phyloP scores from a whole-genome alignment of 2,329 filamentous ascomycete species.

The Cyphellophora europaea region DNA sequence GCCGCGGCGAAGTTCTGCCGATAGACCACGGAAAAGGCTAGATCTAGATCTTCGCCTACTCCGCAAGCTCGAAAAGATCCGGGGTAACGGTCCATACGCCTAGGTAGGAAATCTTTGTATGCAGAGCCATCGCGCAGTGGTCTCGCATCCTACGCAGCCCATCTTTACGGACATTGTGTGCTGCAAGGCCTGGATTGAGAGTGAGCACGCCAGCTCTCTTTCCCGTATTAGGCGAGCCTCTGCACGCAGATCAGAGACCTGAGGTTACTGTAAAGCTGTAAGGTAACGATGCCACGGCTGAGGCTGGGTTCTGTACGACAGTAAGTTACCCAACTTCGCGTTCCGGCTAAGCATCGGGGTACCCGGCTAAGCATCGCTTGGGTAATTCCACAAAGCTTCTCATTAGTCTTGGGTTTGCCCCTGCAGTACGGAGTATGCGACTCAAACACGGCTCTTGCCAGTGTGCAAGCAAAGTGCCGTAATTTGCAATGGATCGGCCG shows the following conservation, averaged over 20 bases:
- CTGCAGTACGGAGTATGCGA: slow-evolving; percentile 1
- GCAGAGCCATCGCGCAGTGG: slow-evolving; percentile 1
- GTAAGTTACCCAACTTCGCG: slow-evolving; percentile 1
- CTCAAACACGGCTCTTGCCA: background rate
- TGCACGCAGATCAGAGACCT: background rate
- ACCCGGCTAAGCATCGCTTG: slow-evolving; percentile 3
- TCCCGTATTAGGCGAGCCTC: slow-evolving; percentile 1
- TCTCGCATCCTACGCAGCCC: slow-evolving; percentile 2
- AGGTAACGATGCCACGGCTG: too few relatives aligned
- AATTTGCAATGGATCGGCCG: background rate
- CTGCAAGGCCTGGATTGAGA: slow-evolving; percentile 2
- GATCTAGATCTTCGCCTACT: slow-evolving; percentile 2
- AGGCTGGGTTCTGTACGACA: background rate
- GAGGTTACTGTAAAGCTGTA: background rate
- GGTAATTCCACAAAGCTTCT: slow-evolving; percentile 4
- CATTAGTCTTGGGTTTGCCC: slow-evolving; percentile 1
- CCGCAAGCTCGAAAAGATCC: slow-evolving; percentile 1
- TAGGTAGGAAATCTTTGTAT: background rate
- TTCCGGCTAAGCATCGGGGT: slow-evolving; percentile 1
- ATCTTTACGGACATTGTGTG: slow-evolving; percentile 1
- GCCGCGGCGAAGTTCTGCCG: slow-evolving; percentile 3
- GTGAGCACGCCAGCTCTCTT: background rate
- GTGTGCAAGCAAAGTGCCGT: too few relatives aligned
- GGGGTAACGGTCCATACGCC: slow-evolving; percentile 1
- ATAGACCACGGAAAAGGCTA: slow-evolving; percentile 1